Evolutionary conservation across 306 rosid species (phyloP), one percentile per base, ranked within the genome.

Genomic region (Styphnolobium japonicum): DNA sequence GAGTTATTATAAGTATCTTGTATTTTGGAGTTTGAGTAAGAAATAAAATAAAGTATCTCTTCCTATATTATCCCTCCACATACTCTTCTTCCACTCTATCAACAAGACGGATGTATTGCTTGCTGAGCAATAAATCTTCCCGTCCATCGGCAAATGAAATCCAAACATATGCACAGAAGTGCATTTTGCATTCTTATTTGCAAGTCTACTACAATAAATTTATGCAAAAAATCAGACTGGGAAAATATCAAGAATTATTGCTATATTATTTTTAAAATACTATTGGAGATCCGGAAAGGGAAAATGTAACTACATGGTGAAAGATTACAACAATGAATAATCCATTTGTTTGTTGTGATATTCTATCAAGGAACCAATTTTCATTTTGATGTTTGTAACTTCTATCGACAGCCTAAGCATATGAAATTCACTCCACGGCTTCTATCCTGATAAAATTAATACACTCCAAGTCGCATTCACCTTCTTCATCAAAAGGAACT

Each of bases 391-490:
- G 43, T 5, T 39, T 4, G 43, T 39, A 39, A 39, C 8, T 10
- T 15, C 14, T 42, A 42, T 7, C 2, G 48, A 2, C 48, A 42
- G 40, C 40, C 40, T 36, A 45, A 31, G 16, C 5, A 45, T 11
- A 7, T 5, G 5, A 15, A 49, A 18, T 25, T 71, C 33, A 76
- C 58, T 60, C 46, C 42, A 61, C 31, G 61, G 11, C 68, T 8
- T 49, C 6, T 52, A 48, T 61, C 73, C 22, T 33, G 56, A 56
- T 34, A 75, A 56, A 74, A 43, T 36, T 57, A 22, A 67, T 43
- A 53, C 14, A 67, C 71, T 58, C 48, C 78, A 73, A 31, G 39
- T 57, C 37, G 2, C 71, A 75, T 43, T 46, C 64, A 56, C 70
- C n/a, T 22, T 10, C 64, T 31, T 18, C 78, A 67, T 25, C 37